phyloP scores from a whole-genome alignment of 2,329 filamentous ascomycete species.

The Penicillium expansum region DNA sequence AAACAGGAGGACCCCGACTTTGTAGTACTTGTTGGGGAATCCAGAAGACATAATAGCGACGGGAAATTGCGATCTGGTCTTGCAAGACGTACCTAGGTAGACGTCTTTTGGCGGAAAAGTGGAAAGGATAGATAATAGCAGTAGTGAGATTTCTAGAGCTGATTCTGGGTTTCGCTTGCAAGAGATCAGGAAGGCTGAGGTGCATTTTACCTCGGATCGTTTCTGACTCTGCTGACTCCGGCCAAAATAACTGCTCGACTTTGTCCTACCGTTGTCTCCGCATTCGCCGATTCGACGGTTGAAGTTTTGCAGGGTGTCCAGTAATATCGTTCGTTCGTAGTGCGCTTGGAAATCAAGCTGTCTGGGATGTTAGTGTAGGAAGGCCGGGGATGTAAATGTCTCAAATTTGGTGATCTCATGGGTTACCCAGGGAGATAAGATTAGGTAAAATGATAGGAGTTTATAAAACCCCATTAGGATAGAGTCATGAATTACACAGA shows the following conservation, averaged over 20 bases:
- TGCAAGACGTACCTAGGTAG: background rate
- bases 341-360: background rate
- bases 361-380: background rate
- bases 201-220: constrained; percentile 9
- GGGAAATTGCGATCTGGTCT: background rate
- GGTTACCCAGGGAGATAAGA: background rate
- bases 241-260: constrained; percentile 6
- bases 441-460: background rate
- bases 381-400: background rate
- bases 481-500: background rate
- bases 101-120: background rate
- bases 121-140: background rate
- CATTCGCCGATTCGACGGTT: background rate
- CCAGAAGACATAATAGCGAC: constrained; percentile 10
- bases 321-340: background rate
- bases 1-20: constrained; percentile 42
- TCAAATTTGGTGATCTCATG: background rate
- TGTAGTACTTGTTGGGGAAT: constrained; percentile 25
- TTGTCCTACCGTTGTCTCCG: constrained; percentile 13
- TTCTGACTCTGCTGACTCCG: constrained; percentile 9
- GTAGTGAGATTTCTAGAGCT: background rate
- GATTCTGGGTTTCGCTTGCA: background rate
- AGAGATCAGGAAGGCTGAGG: background rate
- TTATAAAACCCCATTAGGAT: background rate
- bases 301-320: background rate